A percentile compares a stretch with the other conserved stretches of the same genome.
These are phyloP conservation scores for Pyricularia sp. DNA, from an alignment of 2,329 filamentous ascomycete genomes.

Conservation along the genomic window DNA sequence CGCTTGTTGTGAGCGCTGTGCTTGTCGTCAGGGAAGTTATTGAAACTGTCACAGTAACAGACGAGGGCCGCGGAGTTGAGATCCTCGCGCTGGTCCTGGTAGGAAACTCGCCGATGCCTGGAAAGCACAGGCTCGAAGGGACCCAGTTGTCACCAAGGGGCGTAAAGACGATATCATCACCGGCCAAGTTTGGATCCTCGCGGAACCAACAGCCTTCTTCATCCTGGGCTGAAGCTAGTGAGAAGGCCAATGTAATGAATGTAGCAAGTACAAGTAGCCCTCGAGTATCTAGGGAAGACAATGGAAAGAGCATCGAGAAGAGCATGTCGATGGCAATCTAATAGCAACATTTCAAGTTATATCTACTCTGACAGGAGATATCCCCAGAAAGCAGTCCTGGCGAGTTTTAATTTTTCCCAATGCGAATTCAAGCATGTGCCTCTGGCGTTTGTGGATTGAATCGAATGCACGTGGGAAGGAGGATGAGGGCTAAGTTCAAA, in stretches of 20 bases:
- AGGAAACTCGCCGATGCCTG: neutral
- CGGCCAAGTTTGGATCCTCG: neutral
- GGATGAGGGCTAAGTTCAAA: neutral
- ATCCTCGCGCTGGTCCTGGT: neutral
- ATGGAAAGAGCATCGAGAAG: neutral
- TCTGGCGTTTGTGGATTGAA: neutral
- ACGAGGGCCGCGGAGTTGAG: neutral
- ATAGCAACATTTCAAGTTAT: neutral
- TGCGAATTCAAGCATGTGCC: neutral
- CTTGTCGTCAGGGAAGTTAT: neutral
- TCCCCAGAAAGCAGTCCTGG: neutral
- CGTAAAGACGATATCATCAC: neutral
- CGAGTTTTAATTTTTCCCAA: neutral
- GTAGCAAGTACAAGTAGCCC: neutral
- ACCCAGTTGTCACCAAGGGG: neutral
- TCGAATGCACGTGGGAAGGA: neutral
- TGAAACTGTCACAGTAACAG: neutral
- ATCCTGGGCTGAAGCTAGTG: neutral
- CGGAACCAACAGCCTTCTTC: neutral
- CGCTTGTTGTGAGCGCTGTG: neutral
- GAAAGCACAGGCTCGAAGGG: neutral
- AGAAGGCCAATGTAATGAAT: neutral
- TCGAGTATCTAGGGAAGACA: neutral
- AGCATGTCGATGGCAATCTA: neutral
- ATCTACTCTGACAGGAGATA: neutral